A percentile compares a stretch with the other conserved stretches of the same genome.
phyloP scores from a whole-genome alignment of 768 basidiomycete species.

The Kwoniella sp. region DNA sequence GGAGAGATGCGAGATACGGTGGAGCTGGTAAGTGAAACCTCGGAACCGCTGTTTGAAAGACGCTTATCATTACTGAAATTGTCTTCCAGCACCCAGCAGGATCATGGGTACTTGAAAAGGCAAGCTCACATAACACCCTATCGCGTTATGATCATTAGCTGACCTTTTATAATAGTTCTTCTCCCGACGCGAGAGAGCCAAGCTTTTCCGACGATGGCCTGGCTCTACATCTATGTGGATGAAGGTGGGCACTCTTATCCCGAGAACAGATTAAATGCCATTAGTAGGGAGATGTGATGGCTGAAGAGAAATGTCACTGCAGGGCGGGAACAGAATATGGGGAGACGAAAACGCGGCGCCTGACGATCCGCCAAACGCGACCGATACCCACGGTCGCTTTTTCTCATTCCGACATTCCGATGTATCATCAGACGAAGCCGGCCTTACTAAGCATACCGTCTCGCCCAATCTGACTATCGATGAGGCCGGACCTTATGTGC shows the following conservation, averaged over 20 bases:
- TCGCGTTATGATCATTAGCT: slow-evolving; percentile 43
- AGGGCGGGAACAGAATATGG: slow-evolving; percentile 68
- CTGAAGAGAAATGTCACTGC: background rate
- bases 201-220: slow-evolving; percentile 91
- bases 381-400: slow-evolving; percentile 73
- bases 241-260: slow-evolving; percentile 63
- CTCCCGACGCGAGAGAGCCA: slow-evolving; percentile 81
- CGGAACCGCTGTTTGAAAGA: slow-evolving; percentile 81
- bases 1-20: slow-evolving; percentile 93
- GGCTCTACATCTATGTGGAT: slow-evolving; percentile 93
- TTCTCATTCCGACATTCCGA: slow-evolving; percentile 70
- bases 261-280: background rate
- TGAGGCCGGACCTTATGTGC: slow-evolving; percentile 69
- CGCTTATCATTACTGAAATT: slow-evolving; percentile 64
- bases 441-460: slow-evolving; percentile 42
- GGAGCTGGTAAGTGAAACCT: slow-evolving; percentile 52
- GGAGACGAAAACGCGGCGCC: slow-evolving; percentile 39
- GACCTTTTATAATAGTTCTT: slow-evolving; percentile 75
- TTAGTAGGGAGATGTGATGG: too few relatives aligned
- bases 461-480: slow-evolving; percentile 58
- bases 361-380: slow-evolving; percentile 66
- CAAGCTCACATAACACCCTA: slow-evolving; percentile 2
- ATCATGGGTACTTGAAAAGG: slow-evolving; percentile 58
- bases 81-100: slow-evolving; percentile 45
- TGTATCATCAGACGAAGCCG: slow-evolving; percentile 25